Conservation (phyloP, 192 early-diverging fungal genomes). For the Coemansia sp. region DNA sequence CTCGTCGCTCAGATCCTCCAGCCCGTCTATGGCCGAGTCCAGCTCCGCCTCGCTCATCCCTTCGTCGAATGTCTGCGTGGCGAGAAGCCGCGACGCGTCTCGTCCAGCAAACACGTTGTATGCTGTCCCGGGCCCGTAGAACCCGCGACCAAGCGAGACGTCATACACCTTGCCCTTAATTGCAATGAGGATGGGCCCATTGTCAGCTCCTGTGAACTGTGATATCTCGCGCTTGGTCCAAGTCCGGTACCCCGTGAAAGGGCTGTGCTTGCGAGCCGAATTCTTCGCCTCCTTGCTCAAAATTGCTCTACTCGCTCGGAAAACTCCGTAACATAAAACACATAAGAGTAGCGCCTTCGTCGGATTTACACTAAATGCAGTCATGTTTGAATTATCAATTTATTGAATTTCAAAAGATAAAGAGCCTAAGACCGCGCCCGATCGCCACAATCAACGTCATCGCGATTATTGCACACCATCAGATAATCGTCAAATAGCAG, state of each 20-base stretch:
- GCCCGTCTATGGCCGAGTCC: slow-evolving; percentile 69
- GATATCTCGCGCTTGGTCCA: slow-evolving; percentile 47
- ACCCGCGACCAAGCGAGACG: slow-evolving; percentile 76
- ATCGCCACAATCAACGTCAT: slow-evolving; percentile 28
- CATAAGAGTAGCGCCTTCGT: slow-evolving; percentile 8
- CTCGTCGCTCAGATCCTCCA: slow-evolving; percentile 70
- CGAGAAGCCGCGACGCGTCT: slow-evolving; percentile 87
- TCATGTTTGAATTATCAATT: not conserved
- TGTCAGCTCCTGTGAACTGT: slow-evolving; percentile 11
- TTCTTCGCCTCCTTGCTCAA: slow-evolving; percentile 34
- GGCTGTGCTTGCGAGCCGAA: slow-evolving; percentile 1
- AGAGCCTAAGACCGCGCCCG: slow-evolving; percentile 7
- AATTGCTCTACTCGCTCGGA: slow-evolving; percentile 1
- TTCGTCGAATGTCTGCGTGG: slow-evolving; percentile 86
- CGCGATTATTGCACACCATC: slow-evolving; percentile 34
- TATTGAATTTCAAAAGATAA: not conserved
- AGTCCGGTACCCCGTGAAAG: slow-evolving; percentile 1
- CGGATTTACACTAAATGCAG: not conserved
- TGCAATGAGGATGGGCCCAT: slow-evolving; percentile 70
- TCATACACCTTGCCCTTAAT: slow-evolving; percentile 87
- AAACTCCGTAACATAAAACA: slow-evolving; percentile 21
- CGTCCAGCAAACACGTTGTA: slow-evolving; percentile 95
- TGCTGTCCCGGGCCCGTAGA: slow-evolving; percentile 84
- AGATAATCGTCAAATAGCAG: slow-evolving; percentile 28
- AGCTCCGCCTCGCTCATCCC: slow-evolving; percentile 63